Evolutionary conservation across 768 basidiomycete species (phyloP).

Genomic region (Mycena galericulata): DNA sequence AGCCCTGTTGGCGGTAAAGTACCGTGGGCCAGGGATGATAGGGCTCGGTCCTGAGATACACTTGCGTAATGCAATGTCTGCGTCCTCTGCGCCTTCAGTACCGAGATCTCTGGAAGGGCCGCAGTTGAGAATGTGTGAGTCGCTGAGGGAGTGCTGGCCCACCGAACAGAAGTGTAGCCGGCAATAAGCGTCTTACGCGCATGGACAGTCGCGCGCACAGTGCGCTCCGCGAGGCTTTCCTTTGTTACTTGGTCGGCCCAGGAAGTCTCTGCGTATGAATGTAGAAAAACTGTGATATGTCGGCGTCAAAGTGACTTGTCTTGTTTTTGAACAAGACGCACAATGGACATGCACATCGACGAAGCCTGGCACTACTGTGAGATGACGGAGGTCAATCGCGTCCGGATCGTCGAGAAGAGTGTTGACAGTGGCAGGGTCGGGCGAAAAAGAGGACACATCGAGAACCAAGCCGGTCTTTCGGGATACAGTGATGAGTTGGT

Average conservation of each 20-base stretch:
- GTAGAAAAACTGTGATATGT: conserved; percentile 63
- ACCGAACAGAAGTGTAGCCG: conserved; percentile 75
- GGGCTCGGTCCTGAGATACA: conserved; percentile 61
- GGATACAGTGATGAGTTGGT: conserved; percentile 63
- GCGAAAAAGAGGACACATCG: conserved; percentile 47
- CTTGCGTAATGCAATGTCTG: conserved; percentile 68
- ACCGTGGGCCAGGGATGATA: conserved; percentile 70
- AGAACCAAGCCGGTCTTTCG: conserved; percentile 60
- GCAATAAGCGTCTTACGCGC: conserved; percentile 68
- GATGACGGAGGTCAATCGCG: conserved; percentile 57
- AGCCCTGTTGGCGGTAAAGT: conserved; percentile 70
- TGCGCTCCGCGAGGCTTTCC: conserved; percentile 69
- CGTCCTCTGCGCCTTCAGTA: conserved; percentile 75
- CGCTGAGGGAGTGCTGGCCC: not conserved
- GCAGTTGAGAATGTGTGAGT: not conserved
- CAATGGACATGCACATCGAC: conserved; percentile 70
- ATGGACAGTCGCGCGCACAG: conserved; percentile 70
- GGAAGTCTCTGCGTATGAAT: conserved; percentile 67
- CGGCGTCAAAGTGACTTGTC: not conserved
- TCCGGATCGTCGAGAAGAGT: conserved; percentile 36
- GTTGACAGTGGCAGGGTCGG: not conserved
- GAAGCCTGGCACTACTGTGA: conserved; percentile 68
- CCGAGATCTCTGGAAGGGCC: conserved; percentile 64
- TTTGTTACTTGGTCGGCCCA: conserved; percentile 74
- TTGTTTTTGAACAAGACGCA: conserved; percentile 40